Conservation (phyloP, 768 basidiomycete species). For the Tulasnella sp. region DNA sequence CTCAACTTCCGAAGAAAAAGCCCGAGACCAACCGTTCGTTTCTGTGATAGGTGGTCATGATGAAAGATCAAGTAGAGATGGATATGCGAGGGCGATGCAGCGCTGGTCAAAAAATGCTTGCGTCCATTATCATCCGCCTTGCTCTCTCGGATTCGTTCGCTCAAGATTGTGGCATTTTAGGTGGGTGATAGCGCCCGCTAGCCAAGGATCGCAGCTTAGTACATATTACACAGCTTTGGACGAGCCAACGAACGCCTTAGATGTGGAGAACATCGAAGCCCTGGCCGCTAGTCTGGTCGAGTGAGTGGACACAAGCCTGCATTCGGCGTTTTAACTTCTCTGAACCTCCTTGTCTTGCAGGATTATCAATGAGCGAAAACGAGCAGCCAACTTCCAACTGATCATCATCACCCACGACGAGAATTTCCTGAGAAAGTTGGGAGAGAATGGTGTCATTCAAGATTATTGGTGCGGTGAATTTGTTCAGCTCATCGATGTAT, state of each 20-base stretch:
- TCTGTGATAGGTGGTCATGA: slow-evolving; percentile 84
- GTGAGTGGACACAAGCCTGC: slow-evolving; percentile 47
- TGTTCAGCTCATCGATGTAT: slow-evolving; percentile 7
- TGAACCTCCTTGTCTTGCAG: slow-evolving; percentile 42
- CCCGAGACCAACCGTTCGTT: background rate
- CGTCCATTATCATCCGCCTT: slow-evolving; percentile 94
- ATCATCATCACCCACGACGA: slow-evolving; percentile 98
- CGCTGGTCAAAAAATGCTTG: slow-evolving; percentile 98
- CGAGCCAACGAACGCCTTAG: slow-evolving; percentile 96
- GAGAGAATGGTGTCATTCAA: slow-evolving; percentile 89
- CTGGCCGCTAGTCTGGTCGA: slow-evolving; percentile 87
- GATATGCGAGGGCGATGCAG: slow-evolving; percentile 99
- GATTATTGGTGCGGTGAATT: slow-evolving; percentile 72
- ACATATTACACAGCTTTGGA: slow-evolving; percentile 61
- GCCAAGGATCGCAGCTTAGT: background rate
- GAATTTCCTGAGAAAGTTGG: slow-evolving; percentile 85
- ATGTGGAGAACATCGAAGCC: slow-evolving; percentile 93
- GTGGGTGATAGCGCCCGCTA: background rate
- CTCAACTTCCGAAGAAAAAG: background rate
- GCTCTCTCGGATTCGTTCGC: slow-evolving; percentile 97
- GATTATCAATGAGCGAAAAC: slow-evolving; percentile 90
- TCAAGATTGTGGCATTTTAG: slow-evolving; percentile 92
- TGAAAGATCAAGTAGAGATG: slow-evolving; percentile 98
- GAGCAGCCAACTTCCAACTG: slow-evolving; percentile 89
- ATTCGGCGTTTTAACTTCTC: background rate